Percentiles rank a stretch among this genome's conserved stretches.
Conservation (phyloP, 768 basidiomycete genomes). For the Clavulina sp. region DNA sequence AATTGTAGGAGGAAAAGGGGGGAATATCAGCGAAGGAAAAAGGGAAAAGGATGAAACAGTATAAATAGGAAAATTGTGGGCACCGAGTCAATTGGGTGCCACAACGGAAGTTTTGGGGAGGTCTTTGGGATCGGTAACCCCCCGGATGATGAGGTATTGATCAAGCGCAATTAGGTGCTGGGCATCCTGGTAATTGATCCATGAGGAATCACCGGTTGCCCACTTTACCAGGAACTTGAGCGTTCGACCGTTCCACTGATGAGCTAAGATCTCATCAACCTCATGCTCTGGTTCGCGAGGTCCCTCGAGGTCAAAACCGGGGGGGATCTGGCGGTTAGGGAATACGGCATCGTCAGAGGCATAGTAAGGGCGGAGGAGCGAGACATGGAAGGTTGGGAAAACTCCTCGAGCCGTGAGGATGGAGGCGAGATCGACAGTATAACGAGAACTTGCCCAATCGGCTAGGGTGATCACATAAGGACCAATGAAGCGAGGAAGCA, state of each 20-base stretch:
- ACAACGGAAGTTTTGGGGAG: background rate
- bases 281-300: background rate
- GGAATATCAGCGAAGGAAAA: background rate
- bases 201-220: background rate
- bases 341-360: background rate
- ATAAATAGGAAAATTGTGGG: background rate
- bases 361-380: background rate
- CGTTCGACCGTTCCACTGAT: background rate
- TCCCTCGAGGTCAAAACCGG: background rate
- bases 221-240: background rate
- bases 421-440: background rate
- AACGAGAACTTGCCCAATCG: background rate
- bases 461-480: constrained; percentile 1
- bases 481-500: constrained; percentile 11
- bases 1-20: background rate
- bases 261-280: background rate
- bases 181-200: background rate
- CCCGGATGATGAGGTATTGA: background rate
- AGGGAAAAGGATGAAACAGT: background rate
- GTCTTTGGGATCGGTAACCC: background rate
- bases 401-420: background rate
- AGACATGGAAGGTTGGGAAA: background rate
- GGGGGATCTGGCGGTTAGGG: background rate
- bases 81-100: background rate
- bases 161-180: background rate